Conservation (phyloP, 148 eudicot species). For the Silene uniflora region DNA sequence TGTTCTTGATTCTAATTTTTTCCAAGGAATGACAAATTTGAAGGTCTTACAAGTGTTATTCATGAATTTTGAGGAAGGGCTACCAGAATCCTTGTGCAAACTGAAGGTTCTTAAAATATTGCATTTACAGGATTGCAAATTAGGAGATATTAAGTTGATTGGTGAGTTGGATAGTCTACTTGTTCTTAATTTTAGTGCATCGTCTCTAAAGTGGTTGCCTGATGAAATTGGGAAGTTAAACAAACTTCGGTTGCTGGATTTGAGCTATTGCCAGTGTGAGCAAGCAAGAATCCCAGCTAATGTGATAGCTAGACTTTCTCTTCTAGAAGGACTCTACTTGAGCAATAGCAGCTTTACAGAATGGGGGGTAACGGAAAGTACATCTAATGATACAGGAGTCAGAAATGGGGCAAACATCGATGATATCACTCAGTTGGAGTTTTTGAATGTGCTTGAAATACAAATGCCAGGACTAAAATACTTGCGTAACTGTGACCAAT, state of each 20-base stretch:
- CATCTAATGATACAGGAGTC: too few species aligned
- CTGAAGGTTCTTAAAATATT: background rate
- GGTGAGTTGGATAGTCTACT: too few species aligned
- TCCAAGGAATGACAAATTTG: too few species aligned
- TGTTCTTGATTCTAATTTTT: too few species aligned
- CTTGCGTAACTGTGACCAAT: background rate
- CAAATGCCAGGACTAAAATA: background rate
- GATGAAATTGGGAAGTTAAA: too few species aligned
- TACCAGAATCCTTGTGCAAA: background rate
- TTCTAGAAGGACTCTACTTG: constrained; percentile 1
- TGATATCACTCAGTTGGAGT: background rate
- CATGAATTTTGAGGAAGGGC: too few species aligned
- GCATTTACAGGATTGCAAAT: background rate
- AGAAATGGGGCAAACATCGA: background rate
- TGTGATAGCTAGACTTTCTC: background rate
- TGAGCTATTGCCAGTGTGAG: background rate
- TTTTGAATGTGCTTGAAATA: constrained; percentile 10
- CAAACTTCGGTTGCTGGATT: constrained; percentile 6
- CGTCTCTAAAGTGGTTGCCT: background rate
- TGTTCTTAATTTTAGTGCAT: constrained; percentile 1
- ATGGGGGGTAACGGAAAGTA: background rate
- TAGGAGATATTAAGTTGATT: constrained; percentile 7
- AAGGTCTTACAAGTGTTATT: too few species aligned
- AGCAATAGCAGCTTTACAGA: background rate
- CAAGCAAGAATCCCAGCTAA: background rate